Evolutionary conservation across 352 stramenopile species (phyloP).

Genomic region (Phytophthora podocarpi): DNA sequence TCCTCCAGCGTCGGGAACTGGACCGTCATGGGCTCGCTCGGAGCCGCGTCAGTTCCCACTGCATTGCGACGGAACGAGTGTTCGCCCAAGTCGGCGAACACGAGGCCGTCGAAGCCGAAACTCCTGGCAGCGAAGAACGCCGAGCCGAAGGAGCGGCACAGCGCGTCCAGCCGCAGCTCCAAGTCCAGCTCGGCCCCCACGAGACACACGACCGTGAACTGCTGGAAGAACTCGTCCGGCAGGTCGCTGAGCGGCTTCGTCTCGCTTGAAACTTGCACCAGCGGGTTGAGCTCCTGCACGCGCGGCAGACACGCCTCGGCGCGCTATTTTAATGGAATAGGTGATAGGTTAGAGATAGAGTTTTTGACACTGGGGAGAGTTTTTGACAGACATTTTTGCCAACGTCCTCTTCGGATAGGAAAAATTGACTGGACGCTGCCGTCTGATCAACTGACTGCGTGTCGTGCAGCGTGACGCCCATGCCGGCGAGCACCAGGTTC

Average conservation of each 20-base stretch:
- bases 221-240: slow-evolving; percentile 77
- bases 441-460: slow-evolving; percentile 44
- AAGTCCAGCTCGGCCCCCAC: slow-evolving; percentile 46
- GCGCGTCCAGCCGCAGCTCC: slow-evolving; percentile 63
- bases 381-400: slow-evolving; percentile 63
- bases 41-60: slow-evolving; percentile 26
- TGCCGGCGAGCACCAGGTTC: slow-evolving; percentile 96
- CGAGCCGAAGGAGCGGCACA: slow-evolving; percentile 59
- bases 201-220: slow-evolving; percentile 89
- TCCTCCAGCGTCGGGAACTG: slow-evolving; percentile 63
- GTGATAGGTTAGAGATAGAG: not conserved
- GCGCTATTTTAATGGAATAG: slow-evolving; percentile 38
- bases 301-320: slow-evolving; percentile 78
- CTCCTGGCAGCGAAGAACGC: slow-evolving; percentile 77
- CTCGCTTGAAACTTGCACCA: slow-evolving; percentile 88
- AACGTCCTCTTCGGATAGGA: slow-evolving; percentile 73
- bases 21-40: slow-evolving; percentile 45
- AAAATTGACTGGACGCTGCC: slow-evolving; percentile 84
- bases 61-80: slow-evolving; percentile 69
- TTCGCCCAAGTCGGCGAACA: slow-evolving; percentile 79
- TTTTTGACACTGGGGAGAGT: slow-evolving; percentile 2
- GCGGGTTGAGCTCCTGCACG: slow-evolving; percentile 95
- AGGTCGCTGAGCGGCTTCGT: slow-evolving; percentile 58
- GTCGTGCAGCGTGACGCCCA: slow-evolving; percentile 95
- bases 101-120: slow-evolving; percentile 80